Evolutionary conservation across 2,329 filamentous ascomycete genomes (phyloP), one percentile per base, ranked within the genome.

Genomic region (Epichloe coenophiala): DNA sequence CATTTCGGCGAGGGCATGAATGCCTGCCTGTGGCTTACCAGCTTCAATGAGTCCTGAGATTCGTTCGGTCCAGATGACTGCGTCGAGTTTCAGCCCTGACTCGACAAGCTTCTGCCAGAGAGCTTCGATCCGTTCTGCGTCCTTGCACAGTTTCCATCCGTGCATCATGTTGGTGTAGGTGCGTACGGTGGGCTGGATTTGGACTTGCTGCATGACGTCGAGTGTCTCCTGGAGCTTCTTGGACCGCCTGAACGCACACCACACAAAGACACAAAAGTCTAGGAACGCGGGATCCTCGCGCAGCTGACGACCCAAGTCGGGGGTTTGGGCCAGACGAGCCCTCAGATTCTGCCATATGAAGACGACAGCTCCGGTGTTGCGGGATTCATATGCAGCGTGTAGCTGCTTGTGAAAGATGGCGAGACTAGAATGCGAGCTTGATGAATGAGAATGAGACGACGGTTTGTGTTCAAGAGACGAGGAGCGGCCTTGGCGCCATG

Each of bases 121-220:
- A 1, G 72, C 72, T 50, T 83, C 76, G 53, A 90, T 70, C 21
- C 75, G 79, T n/a, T 69, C 63, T 0, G 71, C 56, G 57, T 88
- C 81, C 49, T 72, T 72, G 47, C 78, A 73, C 47, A 71, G 73
- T 60, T 76, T 77, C 65, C 82, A 88, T 1, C 86, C 86, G 51
- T 78, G 73, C 56, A 93, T 77, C 76, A 93, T 84, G 42, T 78
- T 70, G 39, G 81, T 84, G 77, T 85, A 93, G 0, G 86, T 84
- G 57, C 70, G 75, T 50, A 83, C 59, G 6, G 74, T 81, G 12
- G 86, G 83, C 51, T 68, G 63, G 33, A 84, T 61, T 1, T 76
- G 78, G 48, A 76, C 55, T 39, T 60, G 56, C 35, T 61, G 56
- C 71, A 77, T 77, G 42, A 68, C 51, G 35, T 68, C 65, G 58